A percentile compares a stretch with the other conserved stretches of the same genome.
These are phyloP conservation scores for Sapria himalayana DNA, from an alignment of 345 rosid genomes.

Conservation along the genomic window DNA sequence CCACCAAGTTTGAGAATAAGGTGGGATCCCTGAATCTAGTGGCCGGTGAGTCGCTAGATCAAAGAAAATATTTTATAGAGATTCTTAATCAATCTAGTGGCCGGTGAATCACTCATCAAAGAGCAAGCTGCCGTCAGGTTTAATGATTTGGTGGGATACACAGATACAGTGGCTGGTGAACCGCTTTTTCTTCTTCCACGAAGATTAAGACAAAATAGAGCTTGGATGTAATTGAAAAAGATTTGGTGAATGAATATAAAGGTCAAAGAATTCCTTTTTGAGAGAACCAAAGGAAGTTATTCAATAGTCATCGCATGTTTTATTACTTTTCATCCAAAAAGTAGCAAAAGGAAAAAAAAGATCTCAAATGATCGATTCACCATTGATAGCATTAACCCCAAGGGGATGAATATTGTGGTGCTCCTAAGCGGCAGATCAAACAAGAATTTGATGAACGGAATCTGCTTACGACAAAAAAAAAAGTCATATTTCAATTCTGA, in stretches of 20 bases:
- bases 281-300: neutral
- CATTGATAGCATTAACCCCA: too few relatives aligned
- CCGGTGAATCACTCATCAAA: conserved; percentile 5
- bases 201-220: neutral
- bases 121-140: conserved; percentile 8
- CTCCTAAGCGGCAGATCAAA: too few relatives aligned
- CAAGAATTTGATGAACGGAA: too few relatives aligned
- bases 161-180: neutral
- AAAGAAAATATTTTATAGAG: conserved; percentile 2
- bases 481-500: neutral
- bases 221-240: conserved; percentile 1
- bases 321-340: neutral
- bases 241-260: conserved; percentile 1
- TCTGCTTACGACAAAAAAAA: neutral
- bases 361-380: neutral
- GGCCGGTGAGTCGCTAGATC: neutral
- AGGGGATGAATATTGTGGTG: too few relatives aligned
- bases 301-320: neutral
- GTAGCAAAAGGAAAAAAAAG: neutral
- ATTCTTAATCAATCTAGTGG: conserved; percentile 2
- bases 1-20: conserved; percentile 1
- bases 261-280: neutral
- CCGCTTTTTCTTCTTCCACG: neutral
- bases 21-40: neutral
- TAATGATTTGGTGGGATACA: conserved; percentile 4